Evolutionary conservation across 208 protist species (phyloP), one percentile per base, ranked within the genome.

Genomic region (Trichomonas tenax): DNA sequence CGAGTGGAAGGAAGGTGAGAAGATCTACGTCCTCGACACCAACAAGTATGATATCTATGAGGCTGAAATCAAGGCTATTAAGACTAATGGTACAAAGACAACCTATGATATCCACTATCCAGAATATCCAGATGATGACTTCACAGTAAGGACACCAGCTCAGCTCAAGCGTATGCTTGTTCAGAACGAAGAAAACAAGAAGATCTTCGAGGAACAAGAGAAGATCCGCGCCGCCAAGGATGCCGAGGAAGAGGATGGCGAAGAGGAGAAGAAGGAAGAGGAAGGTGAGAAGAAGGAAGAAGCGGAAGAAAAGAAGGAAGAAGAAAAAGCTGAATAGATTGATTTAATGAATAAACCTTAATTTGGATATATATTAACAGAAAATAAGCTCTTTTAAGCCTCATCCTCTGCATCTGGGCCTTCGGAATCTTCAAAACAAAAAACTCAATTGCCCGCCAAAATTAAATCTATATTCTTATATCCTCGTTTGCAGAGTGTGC

Each of bases 51-150:
- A 93, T 51, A 93, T 93, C 36, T 93, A 40, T 17, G 86, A 48
- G 44, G 86, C 86, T 17, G 44, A 93, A 51, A 93, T 93, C 44
- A 34, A 38, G 26, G 40, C 8, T 38, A 40, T 93, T 15, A 38
- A 34, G 6, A 23, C 17, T 15, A 38, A 38, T 51, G 31, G 31
- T 0, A 72, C 11, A n/a, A 72, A 72, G 26, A 72, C 11, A n/a
- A n/a, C 11, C 1, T 93, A 93, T 51, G 4, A 48, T 34, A 93
- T 93, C 44, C 86, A 93, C 31, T 93, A 93, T 93, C 86, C 86
- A 38, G 86, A 93, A 9, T 93, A 93, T 38, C 86, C 86, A 93
- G 86, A 93, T 93, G 86, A 93, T 51, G 86, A 93, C n/a, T 34
- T 14, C 40, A 10, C 10, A 51, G 6, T 58, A 4, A 44, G 51